Conservation (phyloP, 2,329 filamentous ascomycete species). For the Trichophyton simii region DNA sequence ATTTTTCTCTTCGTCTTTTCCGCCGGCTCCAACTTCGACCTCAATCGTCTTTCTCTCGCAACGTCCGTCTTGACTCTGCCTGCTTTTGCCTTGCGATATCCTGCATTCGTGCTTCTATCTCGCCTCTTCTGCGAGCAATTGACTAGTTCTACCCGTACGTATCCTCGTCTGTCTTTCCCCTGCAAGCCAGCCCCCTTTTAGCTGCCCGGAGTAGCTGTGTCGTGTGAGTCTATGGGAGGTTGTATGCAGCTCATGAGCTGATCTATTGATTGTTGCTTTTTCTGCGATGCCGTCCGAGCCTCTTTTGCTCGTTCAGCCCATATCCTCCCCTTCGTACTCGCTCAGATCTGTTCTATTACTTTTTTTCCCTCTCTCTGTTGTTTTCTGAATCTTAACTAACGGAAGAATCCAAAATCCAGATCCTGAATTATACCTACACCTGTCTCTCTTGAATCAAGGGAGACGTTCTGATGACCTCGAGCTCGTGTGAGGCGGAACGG, state of each 20-base stretch:
- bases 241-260: constrained; percentile 2
- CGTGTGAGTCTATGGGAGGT: background rate
- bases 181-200: background rate
- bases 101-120: background rate
- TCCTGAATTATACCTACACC: background rate
- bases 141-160: background rate
- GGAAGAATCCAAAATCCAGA: background rate
- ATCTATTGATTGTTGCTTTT: constrained; percentile 4
- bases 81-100: background rate
- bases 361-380: background rate
- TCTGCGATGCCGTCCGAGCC: background rate
- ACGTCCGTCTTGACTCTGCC: background rate
- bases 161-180: background rate
- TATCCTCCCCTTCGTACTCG: background rate
- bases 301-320: background rate
- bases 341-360: background rate
- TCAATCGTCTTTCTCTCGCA: background rate
- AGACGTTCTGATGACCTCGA: constrained; percentile 15
- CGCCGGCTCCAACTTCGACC: background rate
- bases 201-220: background rate
- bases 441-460: constrained; percentile 2
- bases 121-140: background rate
- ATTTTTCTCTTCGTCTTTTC: constrained; percentile 1
- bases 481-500: constrained; percentile 14
- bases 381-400: background rate